A percentile compares a stretch with the other conserved stretches of the same genome.
phyloP scores from a whole-genome alignment of 2,329 filamentous ascomycete species.

The Aureobasidium sp. region DNA sequence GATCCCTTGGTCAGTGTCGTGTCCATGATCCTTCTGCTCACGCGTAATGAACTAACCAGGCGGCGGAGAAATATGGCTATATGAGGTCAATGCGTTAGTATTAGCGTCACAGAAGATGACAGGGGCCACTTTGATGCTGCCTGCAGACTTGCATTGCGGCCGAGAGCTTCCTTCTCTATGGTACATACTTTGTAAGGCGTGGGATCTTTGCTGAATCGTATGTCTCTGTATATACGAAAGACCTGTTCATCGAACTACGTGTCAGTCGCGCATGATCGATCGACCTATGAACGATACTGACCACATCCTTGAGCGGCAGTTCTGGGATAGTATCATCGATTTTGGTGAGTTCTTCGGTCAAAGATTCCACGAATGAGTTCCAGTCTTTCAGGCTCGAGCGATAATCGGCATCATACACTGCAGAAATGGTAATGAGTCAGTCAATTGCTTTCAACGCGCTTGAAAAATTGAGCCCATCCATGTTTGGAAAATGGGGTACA shows the following conservation, averaged over 20 bases:
- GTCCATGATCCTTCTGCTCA: slow-evolving; percentile 7
- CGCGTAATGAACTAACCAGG: slow-evolving; percentile 49
- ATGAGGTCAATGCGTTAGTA: slow-evolving; percentile 11
- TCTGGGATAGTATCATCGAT: slow-evolving; percentile 79
- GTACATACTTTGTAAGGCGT: slow-evolving; percentile 75
- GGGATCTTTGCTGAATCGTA: slow-evolving; percentile 75
- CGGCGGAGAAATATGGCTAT: slow-evolving; percentile 73
- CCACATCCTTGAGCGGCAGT: slow-evolving; percentile 74
- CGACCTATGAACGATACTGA: slow-evolving; percentile 30
- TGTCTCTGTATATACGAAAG: slow-evolving; percentile 81
- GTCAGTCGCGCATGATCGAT: slow-evolving; percentile 1
- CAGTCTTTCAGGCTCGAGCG: slow-evolving; percentile 73
- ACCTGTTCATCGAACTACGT: slow-evolving; percentile 38
- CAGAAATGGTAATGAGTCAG: slow-evolving; percentile 2
- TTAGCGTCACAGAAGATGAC: neutral
- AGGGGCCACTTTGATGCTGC: neutral
- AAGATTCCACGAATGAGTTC: slow-evolving; percentile 65
- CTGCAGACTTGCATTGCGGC: neutral
- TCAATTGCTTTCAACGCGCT: neutral
- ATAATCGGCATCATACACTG: slow-evolving; percentile 75
- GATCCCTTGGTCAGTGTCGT: slow-evolving; percentile 8
- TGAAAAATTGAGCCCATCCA: neutral
- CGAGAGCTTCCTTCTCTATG: neutral
- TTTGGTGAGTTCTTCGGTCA: slow-evolving; percentile 64
- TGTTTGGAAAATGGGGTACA: neutral